Evolutionary conservation across 108 stramenopile species (phyloP).

Genomic region (Skeletonema tropicum): DNA sequence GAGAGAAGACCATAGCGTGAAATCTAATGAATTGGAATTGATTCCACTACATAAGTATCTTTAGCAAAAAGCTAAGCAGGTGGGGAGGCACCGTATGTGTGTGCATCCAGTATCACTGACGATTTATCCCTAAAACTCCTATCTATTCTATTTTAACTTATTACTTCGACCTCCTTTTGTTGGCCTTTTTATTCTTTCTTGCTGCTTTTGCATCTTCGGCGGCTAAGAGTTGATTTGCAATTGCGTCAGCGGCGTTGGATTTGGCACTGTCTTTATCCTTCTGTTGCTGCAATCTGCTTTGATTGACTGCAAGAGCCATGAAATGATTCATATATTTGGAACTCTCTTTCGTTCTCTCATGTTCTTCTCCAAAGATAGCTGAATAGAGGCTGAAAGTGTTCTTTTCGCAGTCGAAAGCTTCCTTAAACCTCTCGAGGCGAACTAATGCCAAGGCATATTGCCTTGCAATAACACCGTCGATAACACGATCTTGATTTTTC

Average conservation of each 20-base stretch:
- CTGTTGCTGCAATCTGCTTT: conserved; percentile 54
- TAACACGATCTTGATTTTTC: conserved; percentile 63
- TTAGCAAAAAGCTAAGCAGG: too few relatives aligned
- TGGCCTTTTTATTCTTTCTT: conserved; percentile 62
- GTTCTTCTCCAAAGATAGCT: conserved; percentile 63
- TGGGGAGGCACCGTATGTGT: too few relatives aligned
- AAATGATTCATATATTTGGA: conserved; percentile 43
- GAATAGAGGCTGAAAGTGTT: conserved; percentile 61
- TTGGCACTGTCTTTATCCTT: conserved; percentile 54
- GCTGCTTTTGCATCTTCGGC: conserved; percentile 64
- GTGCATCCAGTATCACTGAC: too few relatives aligned
- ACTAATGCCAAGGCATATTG: conserved; percentile 58
- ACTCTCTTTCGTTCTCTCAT: conserved; percentile 69
- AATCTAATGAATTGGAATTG: too few relatives aligned
- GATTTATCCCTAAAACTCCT: neutral
- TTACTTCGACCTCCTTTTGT: conserved; percentile 58
- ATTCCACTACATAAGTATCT: too few relatives aligned
- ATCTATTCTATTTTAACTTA: neutral
- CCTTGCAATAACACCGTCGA: conserved; percentile 71
- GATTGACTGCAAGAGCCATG: conserved; percentile 66
- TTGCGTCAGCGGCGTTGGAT: conserved; percentile 69
- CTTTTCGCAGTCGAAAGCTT: conserved; percentile 70
- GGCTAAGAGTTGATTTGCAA: conserved; percentile 71
- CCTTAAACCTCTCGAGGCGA: conserved; percentile 62
- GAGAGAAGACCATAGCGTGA: too few relatives aligned